Percentiles rank a stretch among this genome's conserved stretches.
Evolutionary conservation across 2,329 filamentous ascomycete species (phyloP).

Genomic region (Lachnellula arida): DNA sequence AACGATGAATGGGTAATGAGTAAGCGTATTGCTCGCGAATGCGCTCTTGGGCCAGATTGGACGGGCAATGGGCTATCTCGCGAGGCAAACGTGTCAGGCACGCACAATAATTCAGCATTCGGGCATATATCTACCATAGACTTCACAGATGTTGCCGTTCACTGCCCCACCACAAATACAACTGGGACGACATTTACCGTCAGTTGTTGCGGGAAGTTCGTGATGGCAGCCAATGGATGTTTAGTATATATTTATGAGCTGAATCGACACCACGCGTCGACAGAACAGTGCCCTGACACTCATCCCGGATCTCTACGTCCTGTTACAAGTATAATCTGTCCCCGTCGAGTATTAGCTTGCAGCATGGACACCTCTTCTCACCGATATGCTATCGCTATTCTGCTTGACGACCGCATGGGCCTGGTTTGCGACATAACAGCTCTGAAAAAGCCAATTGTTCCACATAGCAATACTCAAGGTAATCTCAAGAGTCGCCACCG

Average conservation of each 20-base stretch:
- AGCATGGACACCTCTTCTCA: slow-evolving; percentile 58
- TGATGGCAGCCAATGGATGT: slow-evolving; percentile 50
- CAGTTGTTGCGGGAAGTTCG: slow-evolving; percentile 54
- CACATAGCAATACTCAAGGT: background rate
- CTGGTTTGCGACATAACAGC: slow-evolving; percentile 52
- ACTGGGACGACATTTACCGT: slow-evolving; percentile 32
- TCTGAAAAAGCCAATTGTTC: slow-evolving; percentile 5
- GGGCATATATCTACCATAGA: slow-evolving; percentile 33
- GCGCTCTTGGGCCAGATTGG: slow-evolving; percentile 32
- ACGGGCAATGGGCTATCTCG: slow-evolving; percentile 24
- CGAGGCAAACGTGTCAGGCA: background rate
- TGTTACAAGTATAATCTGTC: slow-evolving; percentile 51
- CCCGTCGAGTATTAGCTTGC: slow-evolving; percentile 51
- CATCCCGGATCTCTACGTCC: slow-evolving; percentile 36
- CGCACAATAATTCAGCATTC: slow-evolving; percentile 27
- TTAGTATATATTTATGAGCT: slow-evolving; percentile 52
- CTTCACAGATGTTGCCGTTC: slow-evolving; percentile 34
- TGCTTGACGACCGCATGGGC: slow-evolving; percentile 56
- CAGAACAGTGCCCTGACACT: background rate
- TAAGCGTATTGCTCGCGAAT: slow-evolving; percentile 40
- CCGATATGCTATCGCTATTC: slow-evolving; percentile 50
- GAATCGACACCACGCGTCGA: slow-evolving; percentile 18
- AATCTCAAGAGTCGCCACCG: background rate
- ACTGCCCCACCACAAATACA: slow-evolving; percentile 19
- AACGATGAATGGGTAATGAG: slow-evolving; percentile 35